Base-by-base conservation (phyloP, 805 yeast species). In the Metschnikowia anglica region DNA sequence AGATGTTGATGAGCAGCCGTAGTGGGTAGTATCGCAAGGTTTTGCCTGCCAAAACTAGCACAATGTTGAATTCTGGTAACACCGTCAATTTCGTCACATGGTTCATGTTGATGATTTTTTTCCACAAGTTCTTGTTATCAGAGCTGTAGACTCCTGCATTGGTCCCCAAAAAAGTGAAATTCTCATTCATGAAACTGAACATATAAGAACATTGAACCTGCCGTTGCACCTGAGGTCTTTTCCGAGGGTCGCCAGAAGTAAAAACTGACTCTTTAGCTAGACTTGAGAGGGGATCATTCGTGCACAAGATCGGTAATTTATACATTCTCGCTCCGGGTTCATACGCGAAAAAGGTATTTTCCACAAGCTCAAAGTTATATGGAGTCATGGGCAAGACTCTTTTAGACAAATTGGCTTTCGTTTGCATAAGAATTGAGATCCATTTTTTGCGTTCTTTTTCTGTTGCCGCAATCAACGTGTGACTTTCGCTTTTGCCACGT, bases 341-440 rank as follows among this genome's bases (percentile, higher is more conserved):
- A 59, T 82, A 85, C 2, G 81, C 83, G 62, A 86, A 87, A 41
- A 73, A 70, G 19, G 74, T 69, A 52, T 81, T 84, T 5, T 83
- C 68, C 5, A 87, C 55, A 5, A 77, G 70, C 26, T 67, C 63
- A 29, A 85, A 55, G 8, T 67, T 55, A 56, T 82, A 82, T 0
- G 87, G 83, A 44, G 77, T 84, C 1, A 72, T 58, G 23, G 62
- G 70, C 15, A 45, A 35, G 18, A 61, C 54, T 31, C 67, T 43
- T n/a, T 43, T 40, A 34, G 68, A 58, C 37, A 67, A 52, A 21
- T 56, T 58, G n/a, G 68, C 53, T 33, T 74, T 72, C 11, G 84
- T 81, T 9, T 63, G 64, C 15, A 73, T 64, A 21, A 83, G 72
- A 1, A 75, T 62, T 1, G 66, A 59, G 2, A 79, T 61, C 95